Evolutionary conservation across 83 land plant species (phyloP), one percentile per base, ranked within the genome.

Genomic region (Diphasiastrum complanatum): DNA sequence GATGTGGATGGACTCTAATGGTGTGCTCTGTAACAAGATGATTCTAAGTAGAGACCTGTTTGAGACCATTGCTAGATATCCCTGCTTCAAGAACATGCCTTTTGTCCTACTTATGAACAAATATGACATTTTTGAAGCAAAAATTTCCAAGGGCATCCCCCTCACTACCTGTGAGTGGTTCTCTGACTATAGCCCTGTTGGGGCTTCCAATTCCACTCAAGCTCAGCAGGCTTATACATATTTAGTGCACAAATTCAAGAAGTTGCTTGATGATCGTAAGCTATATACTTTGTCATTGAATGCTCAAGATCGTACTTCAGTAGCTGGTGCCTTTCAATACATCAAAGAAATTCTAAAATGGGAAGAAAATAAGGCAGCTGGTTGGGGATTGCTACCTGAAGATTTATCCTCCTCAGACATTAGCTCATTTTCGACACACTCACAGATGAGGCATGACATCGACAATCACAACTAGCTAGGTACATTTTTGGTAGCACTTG

Each of bases 371-470:
- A 83, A 72, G 45, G 83, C 81, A 0, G 81, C 78, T 18, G 83
- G 76, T 57, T 45, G 53, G 27, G 78, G 73, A 50, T 66, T 64
- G 64, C 66, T 69, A 47, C 75, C 60, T 16, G 97, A 84, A 41
- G 95, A 89, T 37, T 85, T 83, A 8, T 73, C 79, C 41, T 89
- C 81, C 63, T 83, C 90, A 2, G 93, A 91, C 26, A 29, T 81
- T 49, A 91, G 97, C 70, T 82, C 97, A 3, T 91, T 83, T 3
- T 84, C 93, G n/a, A n/a, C n/a, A n/a, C n/a, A n/a, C n/a, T n/a
- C n/a, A n/a, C n/a, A n/a, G n/a, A n/a, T n/a, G n/a, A n/a, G n/a
- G n/a, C n/a, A n/a, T n/a, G n/a, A n/a, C n/a, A n/a, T n/a, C n/a
- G n/a, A n/a, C n/a, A n/a, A n/a, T n/a, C n/a, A n/a, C n/a, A n/a